These are phyloP conservation scores for Dictyostelium intermedium DNA, from an alignment of 78 protist genomes.

Conservation along the genomic window DNA sequence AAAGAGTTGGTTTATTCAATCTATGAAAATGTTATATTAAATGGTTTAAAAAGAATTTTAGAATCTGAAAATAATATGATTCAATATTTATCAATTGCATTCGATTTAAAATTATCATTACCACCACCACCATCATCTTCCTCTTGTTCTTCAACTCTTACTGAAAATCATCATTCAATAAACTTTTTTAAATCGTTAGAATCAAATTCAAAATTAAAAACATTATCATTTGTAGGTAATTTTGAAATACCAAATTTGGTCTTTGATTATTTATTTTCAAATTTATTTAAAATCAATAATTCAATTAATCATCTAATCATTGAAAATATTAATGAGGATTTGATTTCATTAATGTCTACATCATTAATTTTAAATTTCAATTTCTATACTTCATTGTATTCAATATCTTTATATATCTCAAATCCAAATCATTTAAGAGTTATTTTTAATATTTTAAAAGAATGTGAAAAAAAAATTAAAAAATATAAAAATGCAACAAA, in stretches of 20 bases:
- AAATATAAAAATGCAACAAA: no score
- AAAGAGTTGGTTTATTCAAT: background rate
- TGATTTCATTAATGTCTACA: no score
- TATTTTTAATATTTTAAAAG: no score
- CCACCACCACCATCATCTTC: no score
- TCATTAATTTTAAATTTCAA: no score
- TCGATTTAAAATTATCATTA: background rate
- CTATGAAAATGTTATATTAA: background rate
- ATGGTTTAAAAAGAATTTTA: background rate
- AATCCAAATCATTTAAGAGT: no score
- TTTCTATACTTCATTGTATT: background rate
- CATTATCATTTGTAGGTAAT: background rate
- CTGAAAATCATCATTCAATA: background rate
- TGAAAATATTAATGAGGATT: no score
- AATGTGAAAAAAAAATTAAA: no score
- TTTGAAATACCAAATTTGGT: background rate
- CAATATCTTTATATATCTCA: background rate
- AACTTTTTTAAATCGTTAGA: background rate
- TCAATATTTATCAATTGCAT: background rate
- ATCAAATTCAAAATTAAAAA: background rate
- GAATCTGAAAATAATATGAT: background rate
- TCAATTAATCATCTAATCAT: background rate
- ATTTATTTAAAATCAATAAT: no score
- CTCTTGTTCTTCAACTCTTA: no score
- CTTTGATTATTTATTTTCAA: background rate